Conservation (phyloP, 2,329 filamentous ascomycete species). For the Mycosphaerella sp. region DNA sequence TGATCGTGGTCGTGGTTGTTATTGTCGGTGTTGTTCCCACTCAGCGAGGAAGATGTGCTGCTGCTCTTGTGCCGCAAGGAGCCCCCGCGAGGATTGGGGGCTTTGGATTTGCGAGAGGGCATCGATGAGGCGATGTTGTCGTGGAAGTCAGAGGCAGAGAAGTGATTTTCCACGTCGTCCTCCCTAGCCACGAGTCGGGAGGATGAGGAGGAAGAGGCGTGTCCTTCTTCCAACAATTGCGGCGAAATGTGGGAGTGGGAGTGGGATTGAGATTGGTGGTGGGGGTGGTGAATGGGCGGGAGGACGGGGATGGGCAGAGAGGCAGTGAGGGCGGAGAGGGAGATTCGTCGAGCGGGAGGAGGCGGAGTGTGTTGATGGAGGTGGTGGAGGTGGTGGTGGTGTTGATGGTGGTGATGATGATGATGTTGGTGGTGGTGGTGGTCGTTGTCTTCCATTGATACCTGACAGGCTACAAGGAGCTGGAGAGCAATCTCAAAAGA, state of each 20-base stretch:
- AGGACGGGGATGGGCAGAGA: conserved; percentile 12
- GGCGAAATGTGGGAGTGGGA: neutral
- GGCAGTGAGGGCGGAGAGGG: no score
- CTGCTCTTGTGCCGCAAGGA: conserved; percentile 9
- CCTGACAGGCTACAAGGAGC: no score
- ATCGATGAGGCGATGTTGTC: conserved; percentile 16
- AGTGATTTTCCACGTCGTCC: conserved; percentile 8
- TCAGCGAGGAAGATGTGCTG: conserved; percentile 8
- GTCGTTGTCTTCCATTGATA: no score
- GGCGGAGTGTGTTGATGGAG: no score
- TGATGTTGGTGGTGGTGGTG: no score
- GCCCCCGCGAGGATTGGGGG: conserved; percentile 28
- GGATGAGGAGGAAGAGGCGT: conserved; percentile 10
- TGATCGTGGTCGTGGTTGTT: no score
- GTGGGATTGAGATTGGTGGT: conserved; percentile 7
- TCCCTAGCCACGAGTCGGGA: conserved; percentile 1
- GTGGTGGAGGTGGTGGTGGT: no score
- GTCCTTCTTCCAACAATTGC: conserved; percentile 2
- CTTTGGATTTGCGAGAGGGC: conserved; percentile 30
- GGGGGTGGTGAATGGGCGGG: conserved; percentile 17
- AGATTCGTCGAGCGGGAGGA: no score
- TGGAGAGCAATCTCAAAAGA: no score
- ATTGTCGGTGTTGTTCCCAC: conserved; percentile 6
- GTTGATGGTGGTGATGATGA: no score
- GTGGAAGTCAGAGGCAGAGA: neutral